Evolutionary conservation across 2,329 filamentous ascomycete genomes (phyloP).

Genomic region (Teratosphaeria destructans): DNA sequence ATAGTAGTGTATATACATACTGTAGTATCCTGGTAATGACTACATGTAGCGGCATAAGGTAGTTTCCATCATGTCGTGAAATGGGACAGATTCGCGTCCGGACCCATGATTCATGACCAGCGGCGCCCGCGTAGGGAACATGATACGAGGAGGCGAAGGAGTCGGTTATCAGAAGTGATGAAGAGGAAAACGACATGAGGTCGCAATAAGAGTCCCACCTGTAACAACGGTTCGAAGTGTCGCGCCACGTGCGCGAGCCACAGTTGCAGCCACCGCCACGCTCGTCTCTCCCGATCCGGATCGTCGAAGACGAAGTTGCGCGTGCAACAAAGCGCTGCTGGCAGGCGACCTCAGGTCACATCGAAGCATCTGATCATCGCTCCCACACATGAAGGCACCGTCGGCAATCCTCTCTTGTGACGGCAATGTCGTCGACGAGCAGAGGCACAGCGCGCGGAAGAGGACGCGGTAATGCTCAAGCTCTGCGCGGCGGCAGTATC

Average conservation of each 20-base stretch:
- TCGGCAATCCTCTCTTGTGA: constrained; percentile 1
- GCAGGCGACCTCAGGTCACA: not conserved
- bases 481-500: not conserved
- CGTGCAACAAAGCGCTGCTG: not conserved
- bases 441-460: constrained; percentile 5
- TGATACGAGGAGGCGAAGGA: too few relatives aligned
- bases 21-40: not conserved
- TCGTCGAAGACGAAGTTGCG: not conserved
- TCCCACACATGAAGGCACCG: constrained; percentile 5
- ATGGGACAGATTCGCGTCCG: too few relatives aligned
- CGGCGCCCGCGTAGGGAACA: too few relatives aligned
- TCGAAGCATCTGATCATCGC: not conserved
- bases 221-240: too few relatives aligned
- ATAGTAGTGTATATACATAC: not conserved
- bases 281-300: not conserved
- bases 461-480: constrained; percentile 6
- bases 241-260: not conserved
- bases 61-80: too few relatives aligned
- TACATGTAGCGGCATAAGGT: not conserved
- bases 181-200: too few relatives aligned
- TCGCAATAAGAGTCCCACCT: too few relatives aligned
- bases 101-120: too few relatives aligned
- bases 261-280: not conserved
- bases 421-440: constrained; percentile 6
- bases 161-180: too few relatives aligned